Percentiles rank a stretch among this genome's conserved stretches.
phyloP scores from a whole-genome alignment of 768 basidiomycete species.

The Boletus rubroflammeus region DNA sequence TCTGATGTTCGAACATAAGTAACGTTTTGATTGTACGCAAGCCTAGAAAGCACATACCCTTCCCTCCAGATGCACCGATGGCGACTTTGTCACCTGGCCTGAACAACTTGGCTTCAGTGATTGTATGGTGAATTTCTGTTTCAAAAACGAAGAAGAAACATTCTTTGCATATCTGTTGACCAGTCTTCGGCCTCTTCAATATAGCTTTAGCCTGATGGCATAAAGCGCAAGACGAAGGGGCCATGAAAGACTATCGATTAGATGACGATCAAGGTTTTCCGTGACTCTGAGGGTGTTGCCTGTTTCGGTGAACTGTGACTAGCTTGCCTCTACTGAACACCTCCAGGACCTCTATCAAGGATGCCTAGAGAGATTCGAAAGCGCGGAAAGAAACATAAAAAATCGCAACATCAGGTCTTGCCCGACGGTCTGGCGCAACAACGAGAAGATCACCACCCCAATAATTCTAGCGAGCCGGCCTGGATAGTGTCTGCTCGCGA shows the following conservation, averaged over 20 bases:
- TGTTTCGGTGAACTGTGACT: conserved; percentile 4
- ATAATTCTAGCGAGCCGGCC: conserved; percentile 48
- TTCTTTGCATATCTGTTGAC: conserved; percentile 93
- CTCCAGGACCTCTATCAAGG: not conserved
- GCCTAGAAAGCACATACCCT: conserved; percentile 53
- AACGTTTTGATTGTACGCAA: not conserved
- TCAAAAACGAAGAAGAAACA: conserved; percentile 98
- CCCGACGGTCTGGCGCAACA: not conserved
- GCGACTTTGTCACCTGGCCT: conserved; percentile 88
- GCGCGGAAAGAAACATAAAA: conserved; percentile 73
- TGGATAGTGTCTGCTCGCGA: conserved; percentile 58
- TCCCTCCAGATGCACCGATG: conserved; percentile 97
- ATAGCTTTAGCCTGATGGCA: conserved; percentile 79
- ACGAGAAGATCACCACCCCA: conserved; percentile 1
- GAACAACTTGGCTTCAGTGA: conserved; percentile 79
- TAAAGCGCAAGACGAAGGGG: conserved; percentile 74
- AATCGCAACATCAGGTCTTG: conserved; percentile 30
- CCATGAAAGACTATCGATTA: conserved; percentile 47
- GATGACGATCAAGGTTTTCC: not conserved
- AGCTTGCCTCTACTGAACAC: not conserved
- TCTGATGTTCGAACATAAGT: conserved; percentile 46
- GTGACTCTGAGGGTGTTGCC: conserved; percentile 1
- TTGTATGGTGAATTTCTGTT: conserved; percentile 97
- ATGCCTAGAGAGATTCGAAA: conserved; percentile 79
- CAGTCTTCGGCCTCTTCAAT: conserved; percentile 92